Conservation (phyloP, 1,284 basidiomycete genomes). For the Pseudozyma tsukubaensis region DNA sequence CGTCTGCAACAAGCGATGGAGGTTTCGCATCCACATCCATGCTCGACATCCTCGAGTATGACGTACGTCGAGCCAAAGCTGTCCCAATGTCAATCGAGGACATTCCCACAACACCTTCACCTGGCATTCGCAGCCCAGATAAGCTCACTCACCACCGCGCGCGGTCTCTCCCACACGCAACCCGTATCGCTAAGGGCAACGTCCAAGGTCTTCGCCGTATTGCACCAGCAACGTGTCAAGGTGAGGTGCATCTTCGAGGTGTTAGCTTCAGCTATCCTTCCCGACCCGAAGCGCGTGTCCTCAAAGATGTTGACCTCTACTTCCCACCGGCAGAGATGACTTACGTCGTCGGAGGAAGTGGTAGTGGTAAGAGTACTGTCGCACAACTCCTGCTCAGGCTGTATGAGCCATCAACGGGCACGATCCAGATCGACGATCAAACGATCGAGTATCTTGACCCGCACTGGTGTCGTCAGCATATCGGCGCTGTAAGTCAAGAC, state of each 20-base stretch:
- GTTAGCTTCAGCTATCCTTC: slow-evolving; percentile 89
- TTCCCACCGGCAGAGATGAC: slow-evolving; percentile 87
- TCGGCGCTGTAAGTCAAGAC: slow-evolving; percentile 82
- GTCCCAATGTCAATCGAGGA: slow-evolving; percentile 51
- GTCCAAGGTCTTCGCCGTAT: slow-evolving; percentile 48
- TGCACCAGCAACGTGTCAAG: slow-evolving; percentile 69
- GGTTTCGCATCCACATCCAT: slow-evolving; percentile 1
- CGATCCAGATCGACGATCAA: slow-evolving; percentile 84
- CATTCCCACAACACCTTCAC: slow-evolving; percentile 33
- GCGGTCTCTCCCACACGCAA: background rate
- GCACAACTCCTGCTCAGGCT: slow-evolving; percentile 83
- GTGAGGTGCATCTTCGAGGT: slow-evolving; percentile 81
- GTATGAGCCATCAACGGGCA: slow-evolving; percentile 73
- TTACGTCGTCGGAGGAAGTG: slow-evolving; percentile 90
- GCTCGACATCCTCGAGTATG: slow-evolving; percentile 33
- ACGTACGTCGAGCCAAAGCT: slow-evolving; percentile 29
- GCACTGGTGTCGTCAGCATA: slow-evolving; percentile 78
- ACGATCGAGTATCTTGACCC: slow-evolving; percentile 78
- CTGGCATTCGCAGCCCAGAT: slow-evolving; percentile 16
- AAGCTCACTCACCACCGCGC: slow-evolving; percentile 19
- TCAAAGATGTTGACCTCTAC: slow-evolving; percentile 76
- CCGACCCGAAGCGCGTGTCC: slow-evolving; percentile 75
- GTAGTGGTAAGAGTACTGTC: slow-evolving; percentile 92
- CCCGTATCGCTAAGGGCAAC: background rate
- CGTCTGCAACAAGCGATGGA: background rate